Evolutionary conservation across 352 stramenopile genomes (phyloP).

Genomic region (Pythium pyrilobum): DNA sequence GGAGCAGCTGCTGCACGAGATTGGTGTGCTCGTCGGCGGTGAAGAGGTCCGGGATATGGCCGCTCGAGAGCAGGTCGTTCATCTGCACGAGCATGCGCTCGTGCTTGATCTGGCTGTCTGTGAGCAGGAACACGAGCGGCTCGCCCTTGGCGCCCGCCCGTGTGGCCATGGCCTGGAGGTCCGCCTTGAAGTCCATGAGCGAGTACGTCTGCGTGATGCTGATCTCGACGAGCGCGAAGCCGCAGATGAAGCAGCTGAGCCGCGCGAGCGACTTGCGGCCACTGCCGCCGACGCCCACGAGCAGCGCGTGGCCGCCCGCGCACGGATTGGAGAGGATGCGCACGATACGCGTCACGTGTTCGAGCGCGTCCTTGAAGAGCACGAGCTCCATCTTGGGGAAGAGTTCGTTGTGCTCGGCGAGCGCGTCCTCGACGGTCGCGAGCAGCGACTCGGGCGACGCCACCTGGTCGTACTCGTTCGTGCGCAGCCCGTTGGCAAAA

Average conservation of each 20-base stretch:
- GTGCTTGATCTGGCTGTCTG: constrained; percentile 93
- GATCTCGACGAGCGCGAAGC: constrained; percentile 86
- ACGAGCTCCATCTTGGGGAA: constrained; percentile 94
- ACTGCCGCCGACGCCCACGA: constrained; percentile 92
- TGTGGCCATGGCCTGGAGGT: constrained; percentile 89
- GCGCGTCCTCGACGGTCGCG: constrained; percentile 78
- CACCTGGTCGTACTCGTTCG: constrained; percentile 93
- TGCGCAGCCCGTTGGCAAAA: constrained; percentile 81
- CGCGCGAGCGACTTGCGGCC: constrained; percentile 92
- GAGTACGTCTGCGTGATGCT: constrained; percentile 88
- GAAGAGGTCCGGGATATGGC: constrained; percentile 92
- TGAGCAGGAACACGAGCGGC: constrained; percentile 89
- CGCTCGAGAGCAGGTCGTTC: constrained; percentile 91
- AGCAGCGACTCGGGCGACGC: constrained; percentile 59
- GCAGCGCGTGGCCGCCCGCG: constrained; percentile 86
- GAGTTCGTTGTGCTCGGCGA: constrained; percentile 92
- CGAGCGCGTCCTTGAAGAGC: constrained; percentile 95
- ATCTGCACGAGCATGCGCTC: constrained; percentile 94
- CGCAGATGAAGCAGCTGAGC: constrained; percentile 90
- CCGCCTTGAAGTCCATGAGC: constrained; percentile 92
- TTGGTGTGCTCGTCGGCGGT: constrained; percentile 87
- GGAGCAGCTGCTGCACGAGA: constrained; percentile 85
- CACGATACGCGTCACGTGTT: constrained; percentile 92
- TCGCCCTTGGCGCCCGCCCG: constrained; percentile 92
- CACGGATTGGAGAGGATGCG: constrained; percentile 92